These are phyloP conservation scores for Hypoxylon lenormandii DNA, from an alignment of 495 filamentous ascomycete species.

Conservation along the genomic window DNA sequence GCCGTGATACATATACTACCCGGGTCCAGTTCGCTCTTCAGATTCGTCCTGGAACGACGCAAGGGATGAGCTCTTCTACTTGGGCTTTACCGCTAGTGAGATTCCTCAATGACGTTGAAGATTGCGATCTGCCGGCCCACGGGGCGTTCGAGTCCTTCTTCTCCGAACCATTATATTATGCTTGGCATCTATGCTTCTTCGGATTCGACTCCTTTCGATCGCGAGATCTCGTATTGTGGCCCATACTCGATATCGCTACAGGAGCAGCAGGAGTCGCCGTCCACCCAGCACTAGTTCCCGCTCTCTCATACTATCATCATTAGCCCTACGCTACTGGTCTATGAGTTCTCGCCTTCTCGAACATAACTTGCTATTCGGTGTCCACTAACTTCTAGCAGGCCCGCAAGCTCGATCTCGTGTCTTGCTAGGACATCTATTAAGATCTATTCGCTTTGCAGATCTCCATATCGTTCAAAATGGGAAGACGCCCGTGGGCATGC, in stretches of 20 bases:
- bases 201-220: constrained; percentile 13
- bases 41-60: constrained; percentile 20
- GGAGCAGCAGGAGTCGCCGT: background rate
- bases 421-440: too few species aligned
- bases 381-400: background rate
- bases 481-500: too few species aligned
- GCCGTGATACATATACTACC: constrained; percentile 5
- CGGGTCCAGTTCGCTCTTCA: background rate
- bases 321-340: background rate
- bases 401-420: background rate
- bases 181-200: constrained; percentile 1
- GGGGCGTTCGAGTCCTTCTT: constrained; percentile 3
- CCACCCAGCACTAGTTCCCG: background rate
- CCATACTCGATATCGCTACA: background rate
- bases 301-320: background rate
- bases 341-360: too few species aligned
- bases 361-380: background rate
- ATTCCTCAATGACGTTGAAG: constrained; percentile 20
- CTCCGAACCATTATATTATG: background rate
- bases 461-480: too few species aligned
- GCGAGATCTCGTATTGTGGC: background rate
- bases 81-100: constrained; percentile 11
- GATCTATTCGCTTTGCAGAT: too few species aligned
- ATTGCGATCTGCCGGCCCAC: constrained; percentile 25
- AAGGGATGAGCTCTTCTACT: constrained; percentile 32